Conservation (phyloP, 371 early-diverging fungal genomes). For the Mortierella sp. region DNA sequence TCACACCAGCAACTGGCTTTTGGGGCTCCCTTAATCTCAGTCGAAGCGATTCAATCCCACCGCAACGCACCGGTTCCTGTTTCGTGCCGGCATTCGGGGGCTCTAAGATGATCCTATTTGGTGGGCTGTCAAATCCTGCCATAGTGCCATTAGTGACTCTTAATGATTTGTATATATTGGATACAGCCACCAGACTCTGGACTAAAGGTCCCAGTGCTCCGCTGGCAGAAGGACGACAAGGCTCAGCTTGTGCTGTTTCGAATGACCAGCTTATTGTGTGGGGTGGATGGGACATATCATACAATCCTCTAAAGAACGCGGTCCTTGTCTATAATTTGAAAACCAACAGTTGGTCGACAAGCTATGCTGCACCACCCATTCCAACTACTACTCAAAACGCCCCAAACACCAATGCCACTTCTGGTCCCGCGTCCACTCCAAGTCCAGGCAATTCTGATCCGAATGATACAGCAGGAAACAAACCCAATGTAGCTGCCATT, state of each 20-base stretch:
- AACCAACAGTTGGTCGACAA: neutral
- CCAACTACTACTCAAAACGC: neutral
- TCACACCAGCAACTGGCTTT: neutral
- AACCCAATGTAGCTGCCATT: neutral
- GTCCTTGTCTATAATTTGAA: neutral
- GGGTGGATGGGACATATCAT: constrained; percentile 1
- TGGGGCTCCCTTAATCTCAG: neutral
- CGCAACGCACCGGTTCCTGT: constrained; percentile 5
- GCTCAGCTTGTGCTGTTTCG: neutral
- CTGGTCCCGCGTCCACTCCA: neutral
- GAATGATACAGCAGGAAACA: neutral
- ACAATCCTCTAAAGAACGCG: neutral
- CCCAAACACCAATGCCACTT: neutral
- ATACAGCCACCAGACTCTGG: neutral
- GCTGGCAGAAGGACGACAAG: neutral
- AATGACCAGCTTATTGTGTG: constrained; percentile 4
- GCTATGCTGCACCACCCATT: neutral
- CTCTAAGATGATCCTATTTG: constrained; percentile 19
- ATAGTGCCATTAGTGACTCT: neutral
- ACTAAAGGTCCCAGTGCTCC: neutral
- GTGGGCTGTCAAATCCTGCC: neutral
- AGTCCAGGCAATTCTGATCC: neutral
- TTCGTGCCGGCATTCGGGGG: neutral
- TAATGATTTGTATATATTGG: constrained; percentile 1
- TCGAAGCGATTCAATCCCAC: neutral